phyloP scores from a whole-genome alignment of 2,329 filamentous ascomycete species.

The Fusarium sp. region DNA sequence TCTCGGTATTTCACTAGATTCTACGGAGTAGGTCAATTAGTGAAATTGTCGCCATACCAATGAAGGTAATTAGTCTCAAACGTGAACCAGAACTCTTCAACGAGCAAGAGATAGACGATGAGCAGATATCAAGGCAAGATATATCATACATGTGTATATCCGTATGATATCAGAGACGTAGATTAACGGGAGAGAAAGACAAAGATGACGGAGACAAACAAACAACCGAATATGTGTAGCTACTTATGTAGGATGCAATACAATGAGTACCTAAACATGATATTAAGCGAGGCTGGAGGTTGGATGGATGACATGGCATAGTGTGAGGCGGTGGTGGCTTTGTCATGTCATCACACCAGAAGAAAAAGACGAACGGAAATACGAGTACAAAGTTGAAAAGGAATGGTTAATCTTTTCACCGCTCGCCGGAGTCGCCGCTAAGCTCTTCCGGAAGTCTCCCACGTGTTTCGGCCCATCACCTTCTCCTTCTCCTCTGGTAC shows the following conservation, averaged over 20 bases:
- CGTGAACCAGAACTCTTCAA: neutral
- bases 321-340: slow-evolving; percentile 41
- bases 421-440: slow-evolving; percentile 44
- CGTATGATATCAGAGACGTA: slow-evolving; percentile 7
- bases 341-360: neutral
- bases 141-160: neutral
- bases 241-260: slow-evolving; percentile 5
- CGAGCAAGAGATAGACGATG: neutral
- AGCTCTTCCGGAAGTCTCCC: slow-evolving; percentile 48
- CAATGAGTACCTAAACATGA: slow-evolving; percentile 2
- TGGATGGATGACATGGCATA: slow-evolving; percentile 18
- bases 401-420: slow-evolving; percentile 48
- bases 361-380: neutral
- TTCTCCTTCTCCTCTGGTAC: slow-evolving; percentile 38
- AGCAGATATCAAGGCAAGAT: neutral
- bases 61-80: neutral
- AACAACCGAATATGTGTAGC: slow-evolving; percentile 21
- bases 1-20: neutral
- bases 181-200: slow-evolving; percentile 11
- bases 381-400: slow-evolving; percentile 8
- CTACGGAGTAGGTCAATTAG: neutral
- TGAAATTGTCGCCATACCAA: neutral
- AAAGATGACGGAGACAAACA: slow-evolving; percentile 11
- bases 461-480: slow-evolving; percentile 46
- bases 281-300: slow-evolving; percentile 23